Evolutionary conservation across 345 rosid genomes (phyloP).

Genomic region (Sisymbrium altissimum): DNA sequence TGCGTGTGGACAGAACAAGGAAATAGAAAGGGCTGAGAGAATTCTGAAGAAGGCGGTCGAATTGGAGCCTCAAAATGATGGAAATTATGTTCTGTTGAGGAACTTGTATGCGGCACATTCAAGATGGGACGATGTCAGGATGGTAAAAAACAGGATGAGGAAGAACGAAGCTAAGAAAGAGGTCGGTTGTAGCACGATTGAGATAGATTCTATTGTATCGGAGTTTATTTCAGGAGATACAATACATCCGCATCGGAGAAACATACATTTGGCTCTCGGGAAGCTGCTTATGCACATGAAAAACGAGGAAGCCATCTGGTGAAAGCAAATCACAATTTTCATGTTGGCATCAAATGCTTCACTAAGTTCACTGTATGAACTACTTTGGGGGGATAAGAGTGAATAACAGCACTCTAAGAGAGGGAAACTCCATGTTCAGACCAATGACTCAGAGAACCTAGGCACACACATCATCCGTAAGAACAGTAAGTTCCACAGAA

Average conservation of each 20-base stretch:
- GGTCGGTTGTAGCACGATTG: constrained; percentile 67
- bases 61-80: constrained; percentile 56
- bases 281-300: constrained; percentile 48
- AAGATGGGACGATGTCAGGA: constrained; percentile 60
- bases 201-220: constrained; percentile 47
- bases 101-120: constrained; percentile 61
- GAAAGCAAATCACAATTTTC: neutral
- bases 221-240: constrained; percentile 67
- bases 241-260: constrained; percentile 38
- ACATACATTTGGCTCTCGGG: constrained; percentile 35
- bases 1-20: constrained; percentile 60
- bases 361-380: neutral
- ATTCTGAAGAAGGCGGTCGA: constrained; percentile 36
- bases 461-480: constrained; percentile 4
- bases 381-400: neutral
- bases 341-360: neutral
- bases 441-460: neutral
- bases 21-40: constrained; percentile 52
- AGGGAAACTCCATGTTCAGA: neutral
- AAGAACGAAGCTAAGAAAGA: constrained; percentile 59
- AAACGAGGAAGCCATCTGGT: constrained; percentile 19
- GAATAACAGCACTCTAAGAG: neutral
- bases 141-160: constrained; percentile 58
- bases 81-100: constrained; percentile 58
- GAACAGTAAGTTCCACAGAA: neutral